Percentiles rank a stretch among this genome's conserved stretches.
phyloP scores from a whole-genome alignment of 108 stramenopile genomes.

The Fistulifera pelliculosa region DNA sequence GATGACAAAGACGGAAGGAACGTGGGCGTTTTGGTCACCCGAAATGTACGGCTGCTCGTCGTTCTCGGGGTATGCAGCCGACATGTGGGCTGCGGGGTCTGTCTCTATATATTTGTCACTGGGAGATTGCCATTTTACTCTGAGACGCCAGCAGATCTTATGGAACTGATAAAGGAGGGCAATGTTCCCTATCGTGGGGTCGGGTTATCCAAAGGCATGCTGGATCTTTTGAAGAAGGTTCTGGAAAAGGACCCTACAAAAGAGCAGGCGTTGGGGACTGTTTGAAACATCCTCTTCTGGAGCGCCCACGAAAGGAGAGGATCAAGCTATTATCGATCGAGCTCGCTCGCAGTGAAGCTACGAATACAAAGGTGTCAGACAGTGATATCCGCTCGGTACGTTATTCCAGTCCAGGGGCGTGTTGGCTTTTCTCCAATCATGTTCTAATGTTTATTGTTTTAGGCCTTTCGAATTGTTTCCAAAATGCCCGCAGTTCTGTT shows the following conservation, averaged over 20 bases:
- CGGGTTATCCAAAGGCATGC: conserved; percentile 40
- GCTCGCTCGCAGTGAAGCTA: conserved; percentile 7
- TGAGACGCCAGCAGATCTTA: conserved; percentile 48
- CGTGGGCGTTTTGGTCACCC: conserved; percentile 83
- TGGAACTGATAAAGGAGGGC: conserved; percentile 50
- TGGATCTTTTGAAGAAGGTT: conserved; percentile 46
- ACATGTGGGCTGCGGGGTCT: conserved; percentile 87
- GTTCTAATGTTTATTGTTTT: background rate
- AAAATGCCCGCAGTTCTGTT: conserved; percentile 29
- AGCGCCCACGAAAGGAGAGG: conserved; percentile 31
- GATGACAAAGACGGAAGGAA: conserved; percentile 81
- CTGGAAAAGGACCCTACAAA: conserved; percentile 57
- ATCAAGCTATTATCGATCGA: conserved; percentile 4
- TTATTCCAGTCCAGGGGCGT: background rate
- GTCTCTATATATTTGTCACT: conserved; percentile 80
- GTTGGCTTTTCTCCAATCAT: background rate
- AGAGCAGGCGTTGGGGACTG: conserved; percentile 81
- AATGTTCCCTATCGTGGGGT: conserved; percentile 35
- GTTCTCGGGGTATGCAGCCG: conserved; percentile 83
- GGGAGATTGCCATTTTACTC: conserved; percentile 80
- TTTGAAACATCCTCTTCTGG: conserved; percentile 63
- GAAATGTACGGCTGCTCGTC: conserved; percentile 55
- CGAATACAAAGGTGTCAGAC: conserved; percentile 5
- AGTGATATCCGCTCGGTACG: conserved; percentile 10
- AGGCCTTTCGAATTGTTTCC: conserved; percentile 40